Conservation (phyloP, 2,329 filamentous ascomycete species). For the Rhynchosporium agropyri region DNA sequence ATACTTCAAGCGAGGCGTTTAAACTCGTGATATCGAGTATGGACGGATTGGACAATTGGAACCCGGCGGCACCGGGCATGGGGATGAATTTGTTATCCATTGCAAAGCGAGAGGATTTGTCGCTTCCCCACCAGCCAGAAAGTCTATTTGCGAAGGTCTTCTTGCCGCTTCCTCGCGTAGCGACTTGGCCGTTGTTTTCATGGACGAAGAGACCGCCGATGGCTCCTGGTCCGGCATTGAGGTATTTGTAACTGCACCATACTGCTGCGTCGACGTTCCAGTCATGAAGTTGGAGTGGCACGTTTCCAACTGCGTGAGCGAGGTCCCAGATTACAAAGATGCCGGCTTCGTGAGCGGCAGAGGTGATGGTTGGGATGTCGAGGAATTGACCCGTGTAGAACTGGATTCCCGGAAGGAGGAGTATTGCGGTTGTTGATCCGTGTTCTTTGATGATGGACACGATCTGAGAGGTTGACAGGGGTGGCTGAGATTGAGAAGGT, state of each 20-base stretch:
- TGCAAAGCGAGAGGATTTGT: constrained; percentile 68
- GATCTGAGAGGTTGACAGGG: constrained; percentile 67
- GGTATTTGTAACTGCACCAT: constrained; percentile 85
- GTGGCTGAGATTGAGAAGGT: constrained; percentile 50
- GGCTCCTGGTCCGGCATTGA: constrained; percentile 74
- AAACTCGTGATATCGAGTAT: constrained; percentile 74
- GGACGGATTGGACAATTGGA: constrained; percentile 75
- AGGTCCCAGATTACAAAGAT: constrained; percentile 79
- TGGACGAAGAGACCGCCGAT: constrained; percentile 78
- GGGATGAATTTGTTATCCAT: constrained; percentile 77
- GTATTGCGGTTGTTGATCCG: constrained; percentile 64
- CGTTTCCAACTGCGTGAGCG: constrained; percentile 77
- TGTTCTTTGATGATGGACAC: constrained; percentile 67
- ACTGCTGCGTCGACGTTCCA: constrained; percentile 79
- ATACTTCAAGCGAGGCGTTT: constrained; percentile 70
- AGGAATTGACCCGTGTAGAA: constrained; percentile 81
- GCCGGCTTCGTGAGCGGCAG: constrained; percentile 65
- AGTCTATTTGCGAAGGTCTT: constrained; percentile 56
- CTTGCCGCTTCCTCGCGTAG: constrained; percentile 32
- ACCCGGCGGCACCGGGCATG: constrained; percentile 72
- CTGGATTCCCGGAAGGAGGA: constrained; percentile 78
- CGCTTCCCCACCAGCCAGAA: constrained; percentile 81
- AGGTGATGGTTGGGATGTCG: constrained; percentile 73
- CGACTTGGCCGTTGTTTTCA: constrained; percentile 47
- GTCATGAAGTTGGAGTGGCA: constrained; percentile 70